Percentiles rank a stretch among this genome's conserved stretches.
phyloP scores from a whole-genome alignment of 2,329 filamentous ascomycete genomes.

The Trichoderma sp. region DNA sequence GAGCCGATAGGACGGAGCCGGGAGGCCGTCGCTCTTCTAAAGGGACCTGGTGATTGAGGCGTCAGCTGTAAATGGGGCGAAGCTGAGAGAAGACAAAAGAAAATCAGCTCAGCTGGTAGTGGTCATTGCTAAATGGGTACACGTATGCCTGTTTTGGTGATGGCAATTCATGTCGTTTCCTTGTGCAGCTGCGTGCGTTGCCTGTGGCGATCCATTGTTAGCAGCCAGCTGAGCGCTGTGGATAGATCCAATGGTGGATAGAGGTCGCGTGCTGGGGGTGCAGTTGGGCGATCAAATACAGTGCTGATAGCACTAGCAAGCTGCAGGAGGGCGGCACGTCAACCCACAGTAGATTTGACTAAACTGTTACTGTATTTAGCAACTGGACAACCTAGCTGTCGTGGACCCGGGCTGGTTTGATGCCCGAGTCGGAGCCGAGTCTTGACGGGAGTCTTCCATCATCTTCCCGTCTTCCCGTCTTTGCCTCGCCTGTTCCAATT shows the following conservation, averaged over 20 bases:
- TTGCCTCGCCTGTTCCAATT: background rate
- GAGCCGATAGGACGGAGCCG: slow-evolving; percentile 3
- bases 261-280: background rate
- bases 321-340: background rate
- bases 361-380: background rate
- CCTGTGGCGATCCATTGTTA: background rate
- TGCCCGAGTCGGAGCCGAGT: background rate
- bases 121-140: background rate
- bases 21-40: background rate
- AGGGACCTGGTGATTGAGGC: slow-evolving; percentile 5
- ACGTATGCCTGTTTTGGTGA: background rate
- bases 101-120: background rate
- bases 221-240: background rate
- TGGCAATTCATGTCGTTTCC: background rate
- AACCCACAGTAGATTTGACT: background rate
- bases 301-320: background rate
- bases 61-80: slow-evolving; percentile 15
- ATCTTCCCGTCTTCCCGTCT: background rate
- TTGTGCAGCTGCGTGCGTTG: background rate
- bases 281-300: background rate
- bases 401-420: background rate
- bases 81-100: background rate
- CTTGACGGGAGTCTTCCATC: background rate
- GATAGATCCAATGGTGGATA: background rate
- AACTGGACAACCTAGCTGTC: background rate